A percentile compares a stretch with the other conserved stretches of the same genome.
phyloP scores from a whole-genome alignment of 306 rosid genomes.

The Quercus robur region DNA sequence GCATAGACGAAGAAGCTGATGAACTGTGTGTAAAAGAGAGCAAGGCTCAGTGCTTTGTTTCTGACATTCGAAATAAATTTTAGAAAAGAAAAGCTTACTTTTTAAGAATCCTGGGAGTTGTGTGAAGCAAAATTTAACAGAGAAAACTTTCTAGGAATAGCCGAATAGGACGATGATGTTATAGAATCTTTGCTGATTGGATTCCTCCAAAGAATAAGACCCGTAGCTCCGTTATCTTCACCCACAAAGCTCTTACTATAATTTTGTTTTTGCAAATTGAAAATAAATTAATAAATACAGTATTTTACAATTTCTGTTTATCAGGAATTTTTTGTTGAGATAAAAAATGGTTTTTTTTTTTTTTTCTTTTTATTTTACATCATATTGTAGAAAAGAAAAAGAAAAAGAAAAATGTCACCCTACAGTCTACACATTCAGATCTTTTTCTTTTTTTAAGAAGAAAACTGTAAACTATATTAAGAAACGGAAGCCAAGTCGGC shows the following conservation, averaged over 20 bases:
- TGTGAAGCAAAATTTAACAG: conserved; percentile 17
- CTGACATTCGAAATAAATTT: neutral
- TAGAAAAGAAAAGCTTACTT: conserved; percentile 4
- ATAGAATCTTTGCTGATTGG: conserved; percentile 30
- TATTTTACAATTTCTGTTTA: too few relatives aligned
- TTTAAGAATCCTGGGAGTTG: neutral
- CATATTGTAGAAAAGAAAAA: too few relatives aligned
- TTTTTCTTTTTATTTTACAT: too few relatives aligned
- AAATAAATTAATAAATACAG: conserved; percentile 1
- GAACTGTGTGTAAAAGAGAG: neutral
- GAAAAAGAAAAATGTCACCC: too few relatives aligned
- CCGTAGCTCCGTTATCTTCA: conserved; percentile 37
- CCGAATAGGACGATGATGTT: neutral
- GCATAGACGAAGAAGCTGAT: conserved; percentile 7
- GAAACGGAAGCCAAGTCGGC: too few relatives aligned
- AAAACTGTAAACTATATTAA: too few relatives aligned
- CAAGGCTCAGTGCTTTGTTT: conserved; percentile 6
- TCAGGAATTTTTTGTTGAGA: too few relatives aligned
- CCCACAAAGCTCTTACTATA: neutral
- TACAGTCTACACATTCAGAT: too few relatives aligned
- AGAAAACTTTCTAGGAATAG: neutral
- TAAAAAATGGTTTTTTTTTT: too few relatives aligned
- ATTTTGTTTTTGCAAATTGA: neutral
- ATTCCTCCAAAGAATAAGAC: conserved; percentile 24
- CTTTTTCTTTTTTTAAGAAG: too few relatives aligned